These are phyloP conservation scores for Sarocladiaceae sp. DNA, from an alignment of 2,329 filamentous ascomycete genomes.

Conservation along the genomic window DNA sequence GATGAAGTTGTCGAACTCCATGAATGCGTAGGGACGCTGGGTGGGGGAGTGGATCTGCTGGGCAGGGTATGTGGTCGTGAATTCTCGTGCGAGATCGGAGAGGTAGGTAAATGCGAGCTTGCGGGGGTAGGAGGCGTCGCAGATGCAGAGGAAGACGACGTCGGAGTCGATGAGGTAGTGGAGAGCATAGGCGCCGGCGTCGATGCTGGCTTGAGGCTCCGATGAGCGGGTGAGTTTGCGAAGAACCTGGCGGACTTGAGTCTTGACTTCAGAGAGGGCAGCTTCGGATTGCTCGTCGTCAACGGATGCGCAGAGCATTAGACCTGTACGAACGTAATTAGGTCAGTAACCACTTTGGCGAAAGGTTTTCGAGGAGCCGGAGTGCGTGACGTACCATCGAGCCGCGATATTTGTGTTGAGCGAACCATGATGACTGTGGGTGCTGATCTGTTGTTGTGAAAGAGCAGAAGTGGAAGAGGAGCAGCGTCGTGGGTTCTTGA, in stretches of 20 bases:
- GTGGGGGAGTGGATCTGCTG: conserved; percentile 68
- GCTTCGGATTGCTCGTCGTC: conserved; percentile 76
- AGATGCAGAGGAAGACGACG: conserved; percentile 90
- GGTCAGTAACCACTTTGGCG: neutral
- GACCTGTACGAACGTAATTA: conserved; percentile 50
- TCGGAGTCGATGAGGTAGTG: conserved; percentile 85
- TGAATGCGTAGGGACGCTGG: conserved; percentile 90
- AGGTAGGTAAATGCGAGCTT: conserved; percentile 99
- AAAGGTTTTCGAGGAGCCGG: neutral
- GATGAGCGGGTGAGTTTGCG: conserved; percentile 84
- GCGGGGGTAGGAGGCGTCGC: conserved; percentile 89
- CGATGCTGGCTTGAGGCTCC: conserved; percentile 87
- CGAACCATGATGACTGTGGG: conserved; percentile 61
- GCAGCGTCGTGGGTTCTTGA: conserved; percentile 9
- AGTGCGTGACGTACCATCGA: conserved; percentile 63
- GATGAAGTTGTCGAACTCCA: conserved; percentile 98
- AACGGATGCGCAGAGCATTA: conserved; percentile 91
- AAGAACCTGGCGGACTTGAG: conserved; percentile 85
- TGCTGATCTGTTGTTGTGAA: neutral
- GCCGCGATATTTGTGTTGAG: conserved; percentile 89
- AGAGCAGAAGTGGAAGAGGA: neutral
- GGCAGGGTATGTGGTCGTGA: conserved; percentile 76
- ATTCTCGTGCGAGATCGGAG: conserved; percentile 84
- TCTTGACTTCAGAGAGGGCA: conserved; percentile 81
- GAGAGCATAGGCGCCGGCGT: conserved; percentile 75